Evolutionary conservation across 176 grass and related monocot species (phyloP).

Genomic region (Hsuehochloa calcarea): DNA sequence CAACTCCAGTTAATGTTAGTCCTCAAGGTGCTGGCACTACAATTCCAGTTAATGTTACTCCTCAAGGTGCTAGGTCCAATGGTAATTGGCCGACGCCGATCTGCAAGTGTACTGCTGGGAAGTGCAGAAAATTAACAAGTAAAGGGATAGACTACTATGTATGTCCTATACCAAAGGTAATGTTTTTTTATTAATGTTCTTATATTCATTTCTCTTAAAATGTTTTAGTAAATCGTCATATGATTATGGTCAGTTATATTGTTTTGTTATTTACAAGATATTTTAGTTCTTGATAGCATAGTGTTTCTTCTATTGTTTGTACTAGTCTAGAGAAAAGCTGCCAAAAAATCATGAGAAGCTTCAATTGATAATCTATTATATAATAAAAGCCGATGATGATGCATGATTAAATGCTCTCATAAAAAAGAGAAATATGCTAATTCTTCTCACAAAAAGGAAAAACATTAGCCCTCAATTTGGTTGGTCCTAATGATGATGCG

Average conservation of each 20-base stretch:
- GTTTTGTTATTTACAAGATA: slow-evolving; percentile 7
- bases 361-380: neutral
- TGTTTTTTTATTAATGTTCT: neutral
- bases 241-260: neutral
- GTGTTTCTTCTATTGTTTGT: slow-evolving; percentile 10
- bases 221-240: neutral
- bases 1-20: slow-evolving; percentile 34
- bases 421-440: neutral
- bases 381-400: neutral
- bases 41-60: slow-evolving; percentile 30
- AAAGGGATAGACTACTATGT: slow-evolving; percentile 42
- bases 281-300: slow-evolving; percentile 18
- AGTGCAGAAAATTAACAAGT: slow-evolving; percentile 25
- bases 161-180: slow-evolving; percentile 64
- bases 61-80: slow-evolving; percentile 18
- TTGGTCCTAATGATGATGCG: neutral
- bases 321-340: neutral
- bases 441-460: neutral
- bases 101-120: slow-evolving; percentile 64
- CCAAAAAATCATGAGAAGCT: neutral
- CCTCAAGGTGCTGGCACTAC: neutral
- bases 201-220: slow-evolving; percentile 2
- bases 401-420: slow-evolving; percentile 3
- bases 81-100: neutral
- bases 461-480: neutral